Base-by-base conservation (phyloP, 73 alveolate species). In the Paramecium biaurelia region DNA sequence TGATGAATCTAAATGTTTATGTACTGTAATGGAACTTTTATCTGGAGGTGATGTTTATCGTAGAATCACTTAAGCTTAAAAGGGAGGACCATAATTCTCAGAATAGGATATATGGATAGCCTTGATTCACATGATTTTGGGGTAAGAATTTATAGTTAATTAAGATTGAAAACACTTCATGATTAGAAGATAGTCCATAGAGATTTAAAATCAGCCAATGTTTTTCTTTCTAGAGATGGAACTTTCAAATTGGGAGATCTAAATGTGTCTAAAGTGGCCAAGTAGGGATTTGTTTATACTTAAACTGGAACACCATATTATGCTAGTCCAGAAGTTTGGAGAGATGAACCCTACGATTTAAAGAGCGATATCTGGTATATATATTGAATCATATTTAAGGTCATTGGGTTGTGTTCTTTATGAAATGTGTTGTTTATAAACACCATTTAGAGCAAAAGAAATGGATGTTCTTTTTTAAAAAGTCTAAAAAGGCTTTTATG, bases 11-110 rank as follows among this genome's bases (percentile, higher is more conserved):
- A 76, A 94, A 26, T 92, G 97, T 67, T 93, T 98, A 41, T 98
- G 99, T 88, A 96, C 97, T 30, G 96, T 98, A 70, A 98, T 98
- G 99, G 99, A 98, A 89, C 96, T 93, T 56, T 98, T 98, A 70
- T 97, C 97, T 70, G 96, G 96, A 47, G 99, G 99, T 1, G 99
- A 98, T 92, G 97, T 98, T 47, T 92, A 92, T 56, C 94, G 93
- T 68, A 94, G 96, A 93, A 97, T 98, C 74, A 92, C 87, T 28
- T 92, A 92, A 47, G 94, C 96, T 32, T 12, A 14, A 89, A 97
- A 98, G 94, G 93, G 94, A 63, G 98, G 97, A 4, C 89, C 97
- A 10, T 58, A 89, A 30, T 94, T 98, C 41, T 94, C 94, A 47
- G 99, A 98, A 92, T 85, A 92, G 4, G 98, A 96, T 23, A 94